Evolutionary conservation across 345 rosid species (phyloP), one percentile per base, ranked within the genome.

Genomic region (Luvunga scandens): DNA sequence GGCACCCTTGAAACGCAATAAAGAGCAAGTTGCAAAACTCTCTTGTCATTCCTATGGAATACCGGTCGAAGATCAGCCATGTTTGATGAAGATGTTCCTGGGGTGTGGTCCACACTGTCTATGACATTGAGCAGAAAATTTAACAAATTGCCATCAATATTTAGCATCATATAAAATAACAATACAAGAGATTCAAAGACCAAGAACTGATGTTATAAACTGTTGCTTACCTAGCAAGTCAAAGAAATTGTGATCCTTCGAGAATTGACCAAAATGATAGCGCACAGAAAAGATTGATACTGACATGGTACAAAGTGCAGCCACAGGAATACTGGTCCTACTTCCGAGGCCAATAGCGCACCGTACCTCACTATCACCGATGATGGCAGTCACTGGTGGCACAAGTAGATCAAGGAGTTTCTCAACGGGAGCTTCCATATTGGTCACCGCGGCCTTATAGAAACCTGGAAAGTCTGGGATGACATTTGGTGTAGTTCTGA

Each of bases 351-450:
- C 48, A 2, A 77, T 64, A 2, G 64, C 86, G 86, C 82, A 87
- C 1, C 42, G 45, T 27, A 87, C 66, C 62, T 77, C 77, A 18
- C 38, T 76, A 50, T 87, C 90, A 1, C 79, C 83, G 18, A 87
- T 65, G 21, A 87, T 74, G 10, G 69, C 72, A 30, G 72, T 74
- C 60, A 69, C 78, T 1, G 74, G 83, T 7, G 67, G 77, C 4
- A 81, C 75, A 56, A 85, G 68, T 24, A 45, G 82, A 72, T 81
- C 79, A 62, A 91, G 87, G 1, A 90, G 72, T 70, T 57, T 28
- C 71, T 85, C 88, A n/a, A 91, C 82, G 0, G 96, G 97, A 22
- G 79, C 86, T 50, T 78, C 80, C 87, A 87, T 77, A 72, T 85
- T 80, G 4, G 86, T 85, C 21, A 68, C n/a, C 21, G 85, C 87